Evolutionary conservation across 2,329 filamentous ascomycete species (phyloP), one percentile per base, ranked within the genome.

Genomic region (Aspergillus caelatus): DNA sequence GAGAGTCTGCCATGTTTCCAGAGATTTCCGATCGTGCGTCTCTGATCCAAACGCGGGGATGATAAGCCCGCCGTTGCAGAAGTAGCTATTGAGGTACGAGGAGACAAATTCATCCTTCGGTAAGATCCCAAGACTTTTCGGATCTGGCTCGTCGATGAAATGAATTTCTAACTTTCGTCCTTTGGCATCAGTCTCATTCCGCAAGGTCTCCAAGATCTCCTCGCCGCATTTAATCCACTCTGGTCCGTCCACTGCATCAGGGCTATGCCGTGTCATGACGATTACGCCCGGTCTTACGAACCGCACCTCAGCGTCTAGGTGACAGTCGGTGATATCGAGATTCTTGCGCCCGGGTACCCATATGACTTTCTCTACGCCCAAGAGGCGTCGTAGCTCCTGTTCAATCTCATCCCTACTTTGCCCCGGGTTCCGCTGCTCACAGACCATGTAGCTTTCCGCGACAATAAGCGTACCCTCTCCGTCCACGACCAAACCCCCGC

Each of bases 401-500:
- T 75, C 74, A 23, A 73, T 70, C 1, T 70, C 62, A 6, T n/a
- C 57, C 12, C 68, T 68, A 19, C 65, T 62, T 41, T 69, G 36
- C 4, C 69, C 69, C 0, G 69, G 69, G 34, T 75, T 76, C 2
- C 73, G 69, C 32, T 68, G 62, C 21, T 73, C 68, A 41, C 70
- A 71, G 48, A 75, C 45, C 39, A 76, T 69, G 36, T 65, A 71
- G 61, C 74, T 75, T 57, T 74, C 72, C 2, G 72, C 68, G 21
- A 67, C 69, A 4, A 75, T 60, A 12, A 76, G 63, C 5, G 74
- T 76, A 21, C 74, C 74, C 21, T 75, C 69, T 10, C 74, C 74
- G 48, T 76, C 74, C 7, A 67, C 64, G 11, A 73, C 72, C 3
- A 76, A 58, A 7, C 60, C 68, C 7, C 73, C 74, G 2, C 73